phyloP scores from a whole-genome alignment of 768 basidiomycete species.

The Tylopilus balloui region DNA sequence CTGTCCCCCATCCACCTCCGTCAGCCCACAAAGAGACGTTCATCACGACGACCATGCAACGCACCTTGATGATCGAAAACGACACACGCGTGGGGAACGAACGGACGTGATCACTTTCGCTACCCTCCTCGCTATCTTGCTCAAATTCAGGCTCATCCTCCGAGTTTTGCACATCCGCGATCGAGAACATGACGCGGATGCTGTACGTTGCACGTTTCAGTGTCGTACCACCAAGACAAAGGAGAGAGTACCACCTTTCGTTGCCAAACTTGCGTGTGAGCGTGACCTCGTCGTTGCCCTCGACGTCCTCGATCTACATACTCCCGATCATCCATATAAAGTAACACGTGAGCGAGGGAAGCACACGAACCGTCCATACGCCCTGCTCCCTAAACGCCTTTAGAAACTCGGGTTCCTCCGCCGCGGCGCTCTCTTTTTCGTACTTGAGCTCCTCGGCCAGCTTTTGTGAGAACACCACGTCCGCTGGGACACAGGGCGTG shows the following conservation, averaged over 20 bases:
- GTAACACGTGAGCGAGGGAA: background rate
- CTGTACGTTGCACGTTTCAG: background rate
- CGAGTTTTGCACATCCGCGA: slow-evolving; percentile 70
- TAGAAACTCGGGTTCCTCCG: slow-evolving; percentile 68
- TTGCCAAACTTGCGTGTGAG: slow-evolving; percentile 85
- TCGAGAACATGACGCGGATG: slow-evolving; percentile 88
- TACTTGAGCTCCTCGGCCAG: slow-evolving; percentile 80
- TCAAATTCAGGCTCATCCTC: slow-evolving; percentile 39
- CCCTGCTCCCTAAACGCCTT: slow-evolving; percentile 67
- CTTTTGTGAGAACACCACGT: slow-evolving; percentile 69
- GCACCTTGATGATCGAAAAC: slow-evolving; percentile 81
- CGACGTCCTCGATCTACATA: slow-evolving; percentile 59
- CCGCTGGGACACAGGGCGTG: slow-evolving; percentile 43
- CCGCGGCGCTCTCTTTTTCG: slow-evolving; percentile 58
- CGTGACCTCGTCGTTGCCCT: slow-evolving; percentile 76
- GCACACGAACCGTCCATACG: slow-evolving; percentile 62
- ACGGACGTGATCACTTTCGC: slow-evolving; percentile 26
- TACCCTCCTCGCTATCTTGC: slow-evolving; percentile 36
- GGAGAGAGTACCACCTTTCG: slow-evolving; percentile 57
- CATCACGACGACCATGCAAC: slow-evolving; percentile 2
- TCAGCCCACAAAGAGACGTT: background rate
- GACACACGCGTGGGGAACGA: slow-evolving; percentile 74
- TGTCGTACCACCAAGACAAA: too few species aligned
- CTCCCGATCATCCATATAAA: background rate
- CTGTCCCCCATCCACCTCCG: slow-evolving; percentile 31